Conservation (phyloP, 73 alveolate genomes). For the Halteria grandinella region DNA sequence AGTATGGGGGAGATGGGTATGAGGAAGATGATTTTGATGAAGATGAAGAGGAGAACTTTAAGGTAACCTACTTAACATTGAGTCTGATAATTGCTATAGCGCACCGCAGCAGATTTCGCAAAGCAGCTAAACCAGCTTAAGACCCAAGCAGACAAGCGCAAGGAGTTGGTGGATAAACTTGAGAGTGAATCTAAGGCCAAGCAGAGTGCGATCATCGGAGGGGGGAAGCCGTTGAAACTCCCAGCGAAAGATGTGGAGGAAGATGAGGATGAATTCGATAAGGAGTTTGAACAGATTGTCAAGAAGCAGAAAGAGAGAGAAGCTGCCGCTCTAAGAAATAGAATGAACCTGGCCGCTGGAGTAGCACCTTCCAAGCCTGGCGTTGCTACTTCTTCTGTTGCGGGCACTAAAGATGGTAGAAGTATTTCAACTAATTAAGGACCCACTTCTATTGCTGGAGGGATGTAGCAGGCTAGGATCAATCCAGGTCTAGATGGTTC, state of each 20-base stretch:
- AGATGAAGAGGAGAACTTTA: conserved; percentile 52
- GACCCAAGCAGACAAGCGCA: conserved; percentile 9
- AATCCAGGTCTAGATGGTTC: background rate
- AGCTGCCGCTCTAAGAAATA: no score
- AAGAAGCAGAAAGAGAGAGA: background rate
- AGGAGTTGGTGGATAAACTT: background rate
- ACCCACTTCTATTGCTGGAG: background rate
- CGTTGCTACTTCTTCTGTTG: background rate
- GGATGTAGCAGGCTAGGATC: conserved; percentile 3
- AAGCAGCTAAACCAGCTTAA: conserved; percentile 8
- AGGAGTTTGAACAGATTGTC: conserved; percentile 12
- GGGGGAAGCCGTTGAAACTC: background rate
- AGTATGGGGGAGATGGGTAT: conserved; percentile 23
- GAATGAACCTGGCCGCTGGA: no score
- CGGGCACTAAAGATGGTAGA: background rate
- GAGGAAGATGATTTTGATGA: conserved; percentile 52
- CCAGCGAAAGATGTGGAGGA: conserved; percentile 37
- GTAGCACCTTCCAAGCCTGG: no score
- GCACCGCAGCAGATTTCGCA: background rate
- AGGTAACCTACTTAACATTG: conserved; percentile 4
- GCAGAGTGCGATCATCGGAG: background rate
- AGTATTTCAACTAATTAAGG: background rate
- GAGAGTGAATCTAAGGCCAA: conserved; percentile 11
- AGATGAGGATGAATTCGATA: conserved; percentile 39
- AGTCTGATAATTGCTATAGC: background rate